Conservation (phyloP, 2,329 filamentous ascomycete species). For the Arthrobotrys musiformis region DNA sequence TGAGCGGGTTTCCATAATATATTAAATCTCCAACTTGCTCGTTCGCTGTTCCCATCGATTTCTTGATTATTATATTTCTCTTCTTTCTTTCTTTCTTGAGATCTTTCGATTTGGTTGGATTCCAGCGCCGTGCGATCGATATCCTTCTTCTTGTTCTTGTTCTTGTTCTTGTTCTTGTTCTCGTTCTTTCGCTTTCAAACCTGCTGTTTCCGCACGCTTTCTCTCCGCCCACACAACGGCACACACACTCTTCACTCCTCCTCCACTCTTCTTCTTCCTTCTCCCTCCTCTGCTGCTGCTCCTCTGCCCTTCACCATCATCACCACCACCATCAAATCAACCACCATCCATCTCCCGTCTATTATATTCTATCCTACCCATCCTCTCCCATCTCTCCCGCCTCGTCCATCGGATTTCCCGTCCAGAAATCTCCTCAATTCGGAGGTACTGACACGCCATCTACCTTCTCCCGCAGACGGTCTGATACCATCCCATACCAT, state of each 20-base stretch:
- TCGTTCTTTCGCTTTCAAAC: slow-evolving; percentile 12
- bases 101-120: not conserved
- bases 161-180: not conserved
- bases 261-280: not conserved
- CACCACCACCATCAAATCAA: not conserved
- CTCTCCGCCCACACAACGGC: not conserved
- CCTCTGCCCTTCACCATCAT: not conserved
- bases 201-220: not conserved
- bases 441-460: not conserved
- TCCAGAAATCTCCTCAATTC: not conserved
- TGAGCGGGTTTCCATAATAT: too few relatives aligned
- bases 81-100: not conserved
- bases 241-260: not conserved
- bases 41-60: too few relatives aligned
- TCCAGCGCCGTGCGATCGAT: too few relatives aligned
- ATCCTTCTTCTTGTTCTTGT: not conserved
- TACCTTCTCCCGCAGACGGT: not conserved
- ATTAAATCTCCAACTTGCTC: too few relatives aligned
- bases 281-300: not conserved
- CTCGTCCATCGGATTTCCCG: not conserved
- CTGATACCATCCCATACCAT: too few relatives aligned
- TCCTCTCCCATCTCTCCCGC: not conserved
- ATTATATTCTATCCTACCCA: too few relatives aligned
- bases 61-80: too few relatives aligned
- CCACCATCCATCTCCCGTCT: too few relatives aligned